These are phyloP conservation scores for Ottelia alismoides DNA, from an alignment of 106 monocot species.

Conservation along the genomic window DNA sequence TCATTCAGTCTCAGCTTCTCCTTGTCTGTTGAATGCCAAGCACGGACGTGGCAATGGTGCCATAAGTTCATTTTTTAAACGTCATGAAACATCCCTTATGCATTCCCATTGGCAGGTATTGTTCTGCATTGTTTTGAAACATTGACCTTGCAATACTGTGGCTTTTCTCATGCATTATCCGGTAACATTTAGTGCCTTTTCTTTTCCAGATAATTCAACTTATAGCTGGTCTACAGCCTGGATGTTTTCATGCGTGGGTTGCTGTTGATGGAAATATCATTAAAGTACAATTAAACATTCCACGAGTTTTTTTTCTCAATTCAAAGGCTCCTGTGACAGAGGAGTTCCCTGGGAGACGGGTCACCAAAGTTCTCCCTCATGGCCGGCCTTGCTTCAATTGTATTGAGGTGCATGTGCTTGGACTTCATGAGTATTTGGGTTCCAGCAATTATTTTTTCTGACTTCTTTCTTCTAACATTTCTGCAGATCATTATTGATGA, in stretches of 20 bases:
- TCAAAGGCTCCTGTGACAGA: slow-evolving; percentile 69
- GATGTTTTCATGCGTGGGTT: slow-evolving; percentile 82
- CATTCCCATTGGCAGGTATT: slow-evolving; percentile 82
- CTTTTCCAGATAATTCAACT: slow-evolving; percentile 76
- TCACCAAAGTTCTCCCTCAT: slow-evolving; percentile 95
- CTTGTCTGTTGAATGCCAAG: slow-evolving; percentile 11
- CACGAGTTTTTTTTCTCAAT: slow-evolving; percentile 87
- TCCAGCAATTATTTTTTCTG: background rate
- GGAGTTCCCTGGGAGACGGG: slow-evolving; percentile 86
- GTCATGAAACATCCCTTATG: slow-evolving; percentile 52
- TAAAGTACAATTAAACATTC: slow-evolving; percentile 61
- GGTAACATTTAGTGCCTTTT: background rate
- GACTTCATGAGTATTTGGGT: background rate
- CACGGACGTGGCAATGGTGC: slow-evolving; percentile 19
- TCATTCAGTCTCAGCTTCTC: no score
- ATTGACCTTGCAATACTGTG: no score
- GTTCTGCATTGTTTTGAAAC: no score
- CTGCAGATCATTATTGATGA: slow-evolving; percentile 65
- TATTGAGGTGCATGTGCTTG: slow-evolving; percentile 48
- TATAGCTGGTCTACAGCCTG: slow-evolving; percentile 47
- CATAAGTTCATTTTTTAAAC: slow-evolving; percentile 55
- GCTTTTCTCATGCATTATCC: background rate
- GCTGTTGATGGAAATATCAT: slow-evolving; percentile 73
- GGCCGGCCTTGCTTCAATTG: slow-evolving; percentile 68
- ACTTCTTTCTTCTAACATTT: background rate